Percentiles rank a stretch among this genome's conserved stretches.
Evolutionary conservation across 495 filamentous ascomycete species (phyloP).

Genomic region (Aspergillus conjunctus): DNA sequence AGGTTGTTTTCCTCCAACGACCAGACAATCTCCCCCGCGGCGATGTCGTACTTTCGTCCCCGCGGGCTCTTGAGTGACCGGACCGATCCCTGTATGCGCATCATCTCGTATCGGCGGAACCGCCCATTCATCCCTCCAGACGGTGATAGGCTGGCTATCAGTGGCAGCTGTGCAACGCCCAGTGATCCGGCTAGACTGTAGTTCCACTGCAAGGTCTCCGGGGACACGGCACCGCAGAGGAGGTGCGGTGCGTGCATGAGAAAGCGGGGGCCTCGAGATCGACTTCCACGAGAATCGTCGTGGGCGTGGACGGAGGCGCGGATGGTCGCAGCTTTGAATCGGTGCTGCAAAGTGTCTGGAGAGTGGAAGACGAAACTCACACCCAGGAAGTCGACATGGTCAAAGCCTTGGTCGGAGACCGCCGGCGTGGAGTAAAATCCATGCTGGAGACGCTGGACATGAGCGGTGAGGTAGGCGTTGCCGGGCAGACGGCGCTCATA

Average conservation of each 20-base stretch:
- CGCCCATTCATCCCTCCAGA: conserved; percentile 40
- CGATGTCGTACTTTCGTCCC: conserved; percentile 40
- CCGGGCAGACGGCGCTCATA: conserved; percentile 55
- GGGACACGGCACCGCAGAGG: conserved; percentile 54
- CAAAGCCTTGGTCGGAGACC: conserved; percentile 43
- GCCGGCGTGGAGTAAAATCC: conserved; percentile 47
- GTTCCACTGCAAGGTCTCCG: conserved; percentile 54
- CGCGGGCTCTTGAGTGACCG: conserved; percentile 41
- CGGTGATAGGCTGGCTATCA: conserved; percentile 48
- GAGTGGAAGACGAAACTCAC: conserved; percentile 55
- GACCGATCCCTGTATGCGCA: conserved; percentile 56
- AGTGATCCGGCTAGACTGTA: conserved; percentile 53
- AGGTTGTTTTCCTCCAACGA: conserved; percentile 54
- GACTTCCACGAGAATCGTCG: conserved; percentile 35
- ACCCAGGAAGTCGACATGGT: conserved; percentile 54
- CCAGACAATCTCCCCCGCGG: conserved; percentile 53
- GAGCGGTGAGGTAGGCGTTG: conserved; percentile 53
- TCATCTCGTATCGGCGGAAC: conserved; percentile 54
- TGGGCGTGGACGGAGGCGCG: conserved; percentile 39
- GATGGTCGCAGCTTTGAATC: conserved; percentile 53
- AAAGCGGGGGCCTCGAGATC: conserved; percentile 41
- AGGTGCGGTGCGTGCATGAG: conserved; percentile 56
- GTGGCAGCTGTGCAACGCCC: conserved; percentile 47
- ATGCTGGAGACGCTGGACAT: conserved; percentile 54
- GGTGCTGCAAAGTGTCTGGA: conserved; percentile 40